Base-by-base conservation (phyloP, 305 asterid species). In the Salvia sclarea region DNA sequence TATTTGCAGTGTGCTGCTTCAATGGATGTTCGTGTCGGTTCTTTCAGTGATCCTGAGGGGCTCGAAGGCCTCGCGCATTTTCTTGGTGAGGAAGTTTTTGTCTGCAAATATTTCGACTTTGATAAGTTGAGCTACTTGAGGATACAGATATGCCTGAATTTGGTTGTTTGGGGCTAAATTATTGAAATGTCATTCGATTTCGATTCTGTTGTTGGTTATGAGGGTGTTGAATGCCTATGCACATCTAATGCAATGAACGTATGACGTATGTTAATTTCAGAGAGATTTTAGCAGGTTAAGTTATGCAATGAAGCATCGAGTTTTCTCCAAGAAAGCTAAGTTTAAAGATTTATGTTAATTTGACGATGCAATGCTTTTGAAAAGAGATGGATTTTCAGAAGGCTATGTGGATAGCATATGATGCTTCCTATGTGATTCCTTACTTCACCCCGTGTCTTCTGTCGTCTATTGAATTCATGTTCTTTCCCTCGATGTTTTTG, bases 41-140 rank as follows among this genome's bases (percentile, higher is more conserved):
- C 91, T 55, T 94, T 88, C 78, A 88, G 97, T 59, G 97, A 94
- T 71, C 98, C 98, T 2, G 81, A 85, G 37, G 97, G 97, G 52
- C 95, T 94, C n/a, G 93, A 88, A 76, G 98, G 98, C 68, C 97
- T 94, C 66, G 98, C 98, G 8, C 98, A 94, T 83, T 94, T 94
- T 79, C 96, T 94, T 12, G 98, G 98, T 94, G 80, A 76, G 79
- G 53, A 56, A 60, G 53, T 22, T 8, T 66, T 35, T 30, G 54
- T 48, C 49, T 76, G 57, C 28, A 73, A n/a, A n/a, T 59, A 4
- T 8, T 5, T 60, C 60, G 33, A 13, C 61, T 53, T 58, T 45
- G n/a, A 22, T 63, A 6, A 69, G 4, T 25, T 25, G 48, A 63
- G 48, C 43, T 54, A 55, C 28, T 56, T 28, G 8, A 24, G 14